These are phyloP conservation scores for Mytilinidion resinicola DNA, from an alignment of 495 filamentous ascomycete genomes.

Conservation along the genomic window DNA sequence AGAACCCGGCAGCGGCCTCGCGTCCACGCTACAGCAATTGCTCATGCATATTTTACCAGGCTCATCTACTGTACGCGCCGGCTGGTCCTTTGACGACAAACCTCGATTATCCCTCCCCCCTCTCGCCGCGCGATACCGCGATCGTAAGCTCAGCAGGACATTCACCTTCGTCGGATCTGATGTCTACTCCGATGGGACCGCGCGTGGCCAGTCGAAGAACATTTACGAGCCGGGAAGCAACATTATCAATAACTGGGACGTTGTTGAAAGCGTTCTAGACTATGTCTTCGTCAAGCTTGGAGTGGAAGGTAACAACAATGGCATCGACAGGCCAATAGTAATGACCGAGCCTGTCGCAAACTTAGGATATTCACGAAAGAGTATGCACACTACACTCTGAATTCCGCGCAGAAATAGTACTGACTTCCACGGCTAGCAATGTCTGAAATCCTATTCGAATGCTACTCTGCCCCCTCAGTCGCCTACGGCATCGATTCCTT, in stretches of 20 bases:
- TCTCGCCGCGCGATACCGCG: slow-evolving; percentile 86
- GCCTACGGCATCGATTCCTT: slow-evolving; percentile 93
- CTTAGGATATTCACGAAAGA: slow-evolving; percentile 74
- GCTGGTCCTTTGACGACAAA: slow-evolving; percentile 82
- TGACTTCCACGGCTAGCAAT: slow-evolving; percentile 54
- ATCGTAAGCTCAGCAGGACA: slow-evolving; percentile 82
- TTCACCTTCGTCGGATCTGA: slow-evolving; percentile 88
- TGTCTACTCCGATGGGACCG: slow-evolving; percentile 88
- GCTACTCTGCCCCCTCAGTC: slow-evolving; percentile 79
- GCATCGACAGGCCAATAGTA: slow-evolving; percentile 77
- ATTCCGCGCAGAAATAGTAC: neutral
- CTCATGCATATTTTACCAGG: slow-evolving; percentile 45
- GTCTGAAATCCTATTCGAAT: slow-evolving; percentile 95
- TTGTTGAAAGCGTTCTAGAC: slow-evolving; percentile 86
- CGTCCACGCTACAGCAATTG: neutral
- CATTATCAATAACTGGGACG: slow-evolving; percentile 94
- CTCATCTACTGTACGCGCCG: slow-evolving; percentile 80
- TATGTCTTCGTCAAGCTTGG: slow-evolving; percentile 90
- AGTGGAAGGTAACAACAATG: slow-evolving; percentile 63
- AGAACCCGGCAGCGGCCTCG: neutral
- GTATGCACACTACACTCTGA: slow-evolving; percentile 42
- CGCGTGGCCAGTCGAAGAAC: slow-evolving; percentile 80
- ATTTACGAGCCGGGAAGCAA: slow-evolving; percentile 86
- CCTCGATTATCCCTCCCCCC: slow-evolving; percentile 78
- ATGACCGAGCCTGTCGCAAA: slow-evolving; percentile 97